Percentiles rank a stretch among this genome's conserved stretches.
Evolutionary conservation across 2,329 filamentous ascomycete species (phyloP).

Genomic region (Pyrenophora seminiperda): DNA sequence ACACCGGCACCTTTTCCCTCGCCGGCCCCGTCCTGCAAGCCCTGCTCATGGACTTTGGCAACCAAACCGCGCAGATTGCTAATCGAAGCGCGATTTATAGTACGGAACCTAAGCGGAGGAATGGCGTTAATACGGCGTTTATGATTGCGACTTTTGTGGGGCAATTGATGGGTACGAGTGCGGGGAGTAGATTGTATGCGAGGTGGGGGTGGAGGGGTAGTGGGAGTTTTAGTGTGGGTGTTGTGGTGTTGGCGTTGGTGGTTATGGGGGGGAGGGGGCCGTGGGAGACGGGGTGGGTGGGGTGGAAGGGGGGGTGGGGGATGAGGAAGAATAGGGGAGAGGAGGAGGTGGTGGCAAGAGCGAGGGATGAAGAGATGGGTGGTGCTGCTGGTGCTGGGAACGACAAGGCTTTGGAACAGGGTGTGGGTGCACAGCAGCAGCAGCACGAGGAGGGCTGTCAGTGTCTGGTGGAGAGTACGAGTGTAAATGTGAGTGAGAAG

Average conservation of each 20-base stretch:
- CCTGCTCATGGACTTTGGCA: slow-evolving; percentile 70
- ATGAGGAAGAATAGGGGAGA: slow-evolving; percentile 53
- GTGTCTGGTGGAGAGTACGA: slow-evolving; percentile 17
- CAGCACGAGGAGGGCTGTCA: slow-evolving; percentile 41
- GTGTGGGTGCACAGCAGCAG: slow-evolving; percentile 38
- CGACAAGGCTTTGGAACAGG: slow-evolving; percentile 27
- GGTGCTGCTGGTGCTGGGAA: slow-evolving; percentile 25
- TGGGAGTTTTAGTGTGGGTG: slow-evolving; percentile 62
- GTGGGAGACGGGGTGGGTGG: slow-evolving; percentile 63
- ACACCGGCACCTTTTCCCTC: slow-evolving; percentile 60
- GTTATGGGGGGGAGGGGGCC: slow-evolving; percentile 59
- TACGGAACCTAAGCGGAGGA: slow-evolving; percentile 72
- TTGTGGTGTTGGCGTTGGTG: slow-evolving; percentile 57
- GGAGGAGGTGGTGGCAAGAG: slow-evolving; percentile 42
- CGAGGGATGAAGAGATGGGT: slow-evolving; percentile 28
- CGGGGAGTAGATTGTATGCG: slow-evolving; percentile 62
- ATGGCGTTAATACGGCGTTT: slow-evolving; percentile 80
- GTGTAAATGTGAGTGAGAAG: slow-evolving; percentile 4
- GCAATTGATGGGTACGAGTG: slow-evolving; percentile 69
- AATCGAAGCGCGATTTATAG: slow-evolving; percentile 73
- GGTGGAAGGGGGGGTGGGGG: slow-evolving; percentile 64
- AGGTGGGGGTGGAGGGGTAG: slow-evolving; percentile 61
- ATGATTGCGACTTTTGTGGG: slow-evolving; percentile 81
- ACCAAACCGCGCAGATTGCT: slow-evolving; percentile 74
- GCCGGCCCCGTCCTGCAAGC: slow-evolving; percentile 74